Base-by-base conservation (phyloP, 768 basidiomycete species). In the Termitomyces sp. region DNA sequence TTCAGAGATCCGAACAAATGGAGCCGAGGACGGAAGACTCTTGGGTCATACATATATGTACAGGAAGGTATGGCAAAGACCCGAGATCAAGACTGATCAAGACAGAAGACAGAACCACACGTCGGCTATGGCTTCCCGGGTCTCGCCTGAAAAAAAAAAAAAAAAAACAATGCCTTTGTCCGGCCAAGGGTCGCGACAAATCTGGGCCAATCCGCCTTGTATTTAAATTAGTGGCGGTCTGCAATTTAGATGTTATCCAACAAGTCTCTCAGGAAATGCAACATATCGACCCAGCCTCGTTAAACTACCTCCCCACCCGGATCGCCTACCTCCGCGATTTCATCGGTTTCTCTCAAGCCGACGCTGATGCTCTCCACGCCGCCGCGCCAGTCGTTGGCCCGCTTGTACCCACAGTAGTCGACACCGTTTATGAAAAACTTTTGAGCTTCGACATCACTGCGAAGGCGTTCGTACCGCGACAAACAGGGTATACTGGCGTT, bases 261-360 rank as follows among this genome's bases (percentile, higher is more conserved):
- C 38, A 36, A 33, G 32, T 26, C 23, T 20, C 50, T 51, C 28
- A 43, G 18, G 41, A 7, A 28, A 65, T 84, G 75, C 57, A 64
- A 56, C 59, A 63, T 49, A 64, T 69, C 12, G 32, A 63, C 38
- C 67, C 72, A 62, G 50, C 57, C 16, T 71, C 73, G 5, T 61
- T 74, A 18, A 55, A 65, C 33, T 59, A 67, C 67, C 66, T 81
- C 30, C 69, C 73, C 5, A 68, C 73, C 18, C 75, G 79, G 18
- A 67, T 80, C 23, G 65, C 72, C 32, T 82, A 82, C 63, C 68
- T 79, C 12, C 77, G 75, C 47, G 72, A 77, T 57, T 82, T 82
- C 65, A 70, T 81, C 44, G 71, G 69, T 33, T 81, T 80, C 67
- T 73, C 75, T 1, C 61, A 68, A 0, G 71, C 74, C 4, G 79